Conservation (phyloP, 1,284 basidiomycete genomes). For the Irpex rosettiformis region DNA sequence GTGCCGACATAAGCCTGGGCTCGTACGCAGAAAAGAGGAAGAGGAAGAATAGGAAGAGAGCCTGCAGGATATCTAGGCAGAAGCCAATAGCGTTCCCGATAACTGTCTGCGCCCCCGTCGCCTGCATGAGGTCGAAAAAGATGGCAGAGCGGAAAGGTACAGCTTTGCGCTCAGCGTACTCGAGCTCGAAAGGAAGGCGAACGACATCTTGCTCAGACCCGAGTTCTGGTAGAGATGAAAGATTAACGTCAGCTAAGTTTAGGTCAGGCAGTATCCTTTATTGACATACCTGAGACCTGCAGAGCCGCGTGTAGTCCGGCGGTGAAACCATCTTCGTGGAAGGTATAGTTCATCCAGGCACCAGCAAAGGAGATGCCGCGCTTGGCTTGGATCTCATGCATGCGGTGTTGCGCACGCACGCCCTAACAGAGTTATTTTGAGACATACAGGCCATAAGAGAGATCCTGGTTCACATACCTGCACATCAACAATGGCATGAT, state of each 20-base stretch:
- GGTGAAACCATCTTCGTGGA: slow-evolving; percentile 1
- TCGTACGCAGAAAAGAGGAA: slow-evolving; percentile 3
- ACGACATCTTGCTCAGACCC: neutral
- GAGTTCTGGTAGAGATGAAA: neutral
- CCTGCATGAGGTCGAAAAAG: neutral
- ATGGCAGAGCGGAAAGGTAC: neutral
- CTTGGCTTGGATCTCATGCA: neutral
- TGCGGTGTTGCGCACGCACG: neutral
- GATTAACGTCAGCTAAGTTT: too few relatives aligned
- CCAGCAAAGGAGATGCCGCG: slow-evolving; percentile 1
- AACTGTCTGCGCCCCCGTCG: neutral
- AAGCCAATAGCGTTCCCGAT: slow-evolving; percentile 1
- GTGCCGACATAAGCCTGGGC: neutral
- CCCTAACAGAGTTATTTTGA: neutral
- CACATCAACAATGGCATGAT: neutral
- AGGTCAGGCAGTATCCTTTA: too few relatives aligned
- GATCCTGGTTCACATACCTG: neutral
- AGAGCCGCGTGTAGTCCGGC: neutral
- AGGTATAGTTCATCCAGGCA: slow-evolving; percentile 1
- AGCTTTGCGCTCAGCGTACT: neutral
- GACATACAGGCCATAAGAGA: neutral
- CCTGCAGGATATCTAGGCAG: slow-evolving; percentile 1
- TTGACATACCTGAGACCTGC: neutral
- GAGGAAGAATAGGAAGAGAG: slow-evolving; percentile 2
- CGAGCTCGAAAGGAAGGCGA: neutral